These are phyloP conservation scores for Diplocarpon mali DNA, from an alignment of 2,329 filamentous ascomycete species.

Conservation along the genomic window DNA sequence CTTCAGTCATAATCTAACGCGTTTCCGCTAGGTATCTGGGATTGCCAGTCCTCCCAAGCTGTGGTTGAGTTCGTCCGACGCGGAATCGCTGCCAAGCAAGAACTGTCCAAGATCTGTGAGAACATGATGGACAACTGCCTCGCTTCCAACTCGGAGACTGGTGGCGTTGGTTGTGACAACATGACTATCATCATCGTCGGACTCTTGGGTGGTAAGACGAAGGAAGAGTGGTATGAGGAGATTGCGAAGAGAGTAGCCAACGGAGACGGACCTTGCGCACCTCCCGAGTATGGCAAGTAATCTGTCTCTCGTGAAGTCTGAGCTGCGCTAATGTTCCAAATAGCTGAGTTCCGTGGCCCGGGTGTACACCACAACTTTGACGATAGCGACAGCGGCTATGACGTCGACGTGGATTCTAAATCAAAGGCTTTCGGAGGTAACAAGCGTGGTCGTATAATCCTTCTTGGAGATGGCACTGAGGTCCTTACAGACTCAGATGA, in stretches of 20 bases:
- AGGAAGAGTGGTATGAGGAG: slow-evolving; percentile 97
- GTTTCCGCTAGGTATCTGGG: slow-evolving; percentile 77
- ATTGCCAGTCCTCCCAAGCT: slow-evolving; percentile 96
- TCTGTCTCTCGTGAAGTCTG: slow-evolving; percentile 7
- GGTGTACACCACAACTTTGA: slow-evolving; percentile 75
- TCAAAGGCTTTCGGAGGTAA: slow-evolving; percentile 56
- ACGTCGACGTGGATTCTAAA: slow-evolving; percentile 59
- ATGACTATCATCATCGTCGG: slow-evolving; percentile 96
- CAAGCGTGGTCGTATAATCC: slow-evolving; percentile 74
- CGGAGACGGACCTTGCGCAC: slow-evolving; percentile 94
- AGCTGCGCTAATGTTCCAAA: slow-evolving; percentile 22
- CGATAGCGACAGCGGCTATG: slow-evolving; percentile 67
- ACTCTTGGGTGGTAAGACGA: slow-evolving; percentile 80
- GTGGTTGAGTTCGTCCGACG: slow-evolving; percentile 94
- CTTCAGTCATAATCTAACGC: slow-evolving; percentile 8
- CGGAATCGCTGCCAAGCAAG: slow-evolving; percentile 92
- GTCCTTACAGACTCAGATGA: slow-evolving; percentile 81
- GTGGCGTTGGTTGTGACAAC: slow-evolving; percentile 96
- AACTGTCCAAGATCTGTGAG: slow-evolving; percentile 89
- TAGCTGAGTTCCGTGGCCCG: slow-evolving; percentile 78
- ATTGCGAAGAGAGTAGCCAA: slow-evolving; percentile 89
- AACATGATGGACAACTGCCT: slow-evolving; percentile 99
- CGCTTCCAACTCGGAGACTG: slow-evolving; percentile 94
- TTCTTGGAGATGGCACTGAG: slow-evolving; percentile 91
- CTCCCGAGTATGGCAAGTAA: slow-evolving; percentile 88